These are phyloP conservation scores for Yarrowia alimentaria DNA, from an alignment of 805 yeast species.

Conservation along the genomic window DNA sequence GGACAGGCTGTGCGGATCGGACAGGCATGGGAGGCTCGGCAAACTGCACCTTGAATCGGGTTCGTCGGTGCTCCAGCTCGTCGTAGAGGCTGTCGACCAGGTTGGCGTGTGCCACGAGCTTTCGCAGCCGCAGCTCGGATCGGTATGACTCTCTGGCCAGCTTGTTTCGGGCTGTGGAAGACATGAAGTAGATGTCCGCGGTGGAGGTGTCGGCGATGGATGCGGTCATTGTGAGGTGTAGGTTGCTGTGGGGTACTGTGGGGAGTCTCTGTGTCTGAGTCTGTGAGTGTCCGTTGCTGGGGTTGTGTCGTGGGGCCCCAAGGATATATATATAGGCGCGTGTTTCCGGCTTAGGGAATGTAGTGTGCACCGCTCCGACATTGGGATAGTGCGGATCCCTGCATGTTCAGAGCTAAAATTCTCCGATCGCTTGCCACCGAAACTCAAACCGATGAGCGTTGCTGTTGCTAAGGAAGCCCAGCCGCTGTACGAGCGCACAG, in stretches of 20 bases:
- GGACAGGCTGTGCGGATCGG: neutral
- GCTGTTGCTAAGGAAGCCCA: too few relatives aligned
- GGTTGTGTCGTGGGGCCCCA: too few relatives aligned
- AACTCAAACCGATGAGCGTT: too few relatives aligned
- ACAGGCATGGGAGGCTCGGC: conserved; percentile 4
- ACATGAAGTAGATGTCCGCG: conserved; percentile 22
- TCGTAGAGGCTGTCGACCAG: conserved; percentile 18
- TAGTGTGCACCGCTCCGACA: too few relatives aligned
- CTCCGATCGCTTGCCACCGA: too few relatives aligned
- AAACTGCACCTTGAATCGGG: conserved; percentile 18
- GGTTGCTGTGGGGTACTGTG: neutral
- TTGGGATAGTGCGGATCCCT: too few relatives aligned
- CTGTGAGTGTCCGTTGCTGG: too few relatives aligned
- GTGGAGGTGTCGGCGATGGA: conserved; percentile 14
- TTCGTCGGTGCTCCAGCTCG: conserved; percentile 18
- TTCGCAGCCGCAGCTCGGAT: conserved; percentile 13
- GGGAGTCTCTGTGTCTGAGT: neutral
- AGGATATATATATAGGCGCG: too few relatives aligned
- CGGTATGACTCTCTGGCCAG: conserved; percentile 11
- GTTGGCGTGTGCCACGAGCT: conserved; percentile 26
- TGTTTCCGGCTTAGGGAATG: too few relatives aligned
- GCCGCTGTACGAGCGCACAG: too few relatives aligned
- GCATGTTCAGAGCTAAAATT: too few relatives aligned
- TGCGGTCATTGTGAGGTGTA: neutral
- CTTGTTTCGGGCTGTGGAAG: conserved; percentile 14